Base-by-base conservation (phyloP, 108 stramenopile genomes). In the Nitzschia sp. region DNA sequence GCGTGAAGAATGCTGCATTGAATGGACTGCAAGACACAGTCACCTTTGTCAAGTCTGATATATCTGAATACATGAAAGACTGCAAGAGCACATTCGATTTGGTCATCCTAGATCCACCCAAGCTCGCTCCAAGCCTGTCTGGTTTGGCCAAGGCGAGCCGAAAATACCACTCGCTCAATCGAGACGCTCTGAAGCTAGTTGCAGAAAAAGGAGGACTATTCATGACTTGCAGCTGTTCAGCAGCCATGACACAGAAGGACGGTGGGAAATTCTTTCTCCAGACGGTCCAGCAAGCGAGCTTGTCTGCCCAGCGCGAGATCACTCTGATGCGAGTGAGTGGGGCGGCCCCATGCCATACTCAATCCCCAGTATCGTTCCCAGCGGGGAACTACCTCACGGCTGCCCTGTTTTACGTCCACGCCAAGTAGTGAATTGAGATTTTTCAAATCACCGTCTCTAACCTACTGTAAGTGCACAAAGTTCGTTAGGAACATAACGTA, bases 161-260 rank as follows among this genome's bases (percentile, higher is more conserved):
- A 26, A 97, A 95, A 62, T 98, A 98, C 63, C 90, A 91, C 57
- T 77, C 88, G 6, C 46, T 98, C 26, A 98, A 98, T 62, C 75
- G 89, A 52, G 92, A 93, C 70, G 96, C 94, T 26, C 80, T 98
- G 61, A 87, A 91, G 55, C 67, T 96, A 2, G 79, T 92, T 26
- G 58, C 70, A 44, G 69, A 73, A 22, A 55, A 59, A 19, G 97
- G 97, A 32, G 96, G 97, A 9, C 73, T 96, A 35, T 75, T 98
- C 6, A 64, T 98, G 76, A 96, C 96, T 0, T 98, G 96, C 69
- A 93, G 96, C 27, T 98, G 97, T 61, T 89, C 87, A 38, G 88
- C 92, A 13, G 96, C 96, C 23, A 96, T 98, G 97, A 93, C 95
- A 8, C 95, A 96, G 67, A 82, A 89, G 26, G 90, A 93, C 54